Evolutionary conservation across 2,329 filamentous ascomycete genomes (phyloP), one percentile per base, ranked within the genome.

Genomic region (Aphanocladium album): DNA sequence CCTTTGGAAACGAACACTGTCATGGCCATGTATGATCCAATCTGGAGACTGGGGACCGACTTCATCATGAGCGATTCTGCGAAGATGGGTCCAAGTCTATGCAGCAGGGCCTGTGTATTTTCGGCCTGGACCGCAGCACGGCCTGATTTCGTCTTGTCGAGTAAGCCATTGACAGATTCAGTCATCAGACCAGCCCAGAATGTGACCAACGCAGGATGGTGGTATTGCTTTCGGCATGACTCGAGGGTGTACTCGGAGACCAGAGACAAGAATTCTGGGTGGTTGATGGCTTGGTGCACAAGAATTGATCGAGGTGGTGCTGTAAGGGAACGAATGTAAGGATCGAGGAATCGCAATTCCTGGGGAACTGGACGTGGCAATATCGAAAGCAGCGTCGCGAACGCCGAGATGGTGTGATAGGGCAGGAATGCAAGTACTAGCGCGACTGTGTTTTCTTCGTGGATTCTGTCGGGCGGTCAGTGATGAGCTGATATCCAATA

Each of bases 151-250:
- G 87, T 83, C 59, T 83, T 84, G 68, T 96, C 91, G 61, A 98
- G 76, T 79, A 95, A 91, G 33, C 87, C 88, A 64, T 90, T 89
- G 62, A 96, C 82, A 12, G 93, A 87, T 74, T 99, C 93, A 0
- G 91, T 91, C 72, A 90, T 88, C 56, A 97, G 81, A 50, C 91
- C 89, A 5, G 89, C 91, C 93, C 95, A 99, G 72, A 99, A 97
- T 0, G 90, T 89, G 59, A 96, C 77, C 62, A 97, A 77, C 1
- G 87, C 85, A 43, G 90, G 85, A 67, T 95, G 90, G 58, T 93
- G 87, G 61, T 90, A 87, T 57, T 86, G 83, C 45, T 83, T 80
- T 57, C 85, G 83, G 70, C 91, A 88, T 25, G 90, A 86, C 61
- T 88, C 85, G 30, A 96, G 77, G 14, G 91, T 87, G 74, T 96